Evolutionary conservation across 2,329 filamentous ascomycete species (phyloP), one percentile per base, ranked within the genome.

Genomic region (Thermothelomyces thermophilus): DNA sequence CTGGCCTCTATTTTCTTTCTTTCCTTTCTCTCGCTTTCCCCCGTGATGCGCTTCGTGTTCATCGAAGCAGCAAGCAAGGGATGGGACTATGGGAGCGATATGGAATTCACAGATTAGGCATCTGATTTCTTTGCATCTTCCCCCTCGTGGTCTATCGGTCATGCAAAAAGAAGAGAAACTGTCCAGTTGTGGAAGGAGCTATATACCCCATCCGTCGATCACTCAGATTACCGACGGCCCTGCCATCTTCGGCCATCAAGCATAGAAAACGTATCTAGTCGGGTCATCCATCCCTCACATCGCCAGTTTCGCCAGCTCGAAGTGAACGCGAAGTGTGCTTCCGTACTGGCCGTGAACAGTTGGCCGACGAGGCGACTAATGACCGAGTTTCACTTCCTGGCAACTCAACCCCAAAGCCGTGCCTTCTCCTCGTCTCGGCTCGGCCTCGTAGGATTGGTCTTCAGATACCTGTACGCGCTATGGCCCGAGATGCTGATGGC

Each of bases 401-500:
- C 14, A 19, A 35, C 22, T 58, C 47, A 58, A 16, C 45, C 46
- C 41, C 51, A 35, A 10, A 50, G 45, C 11, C 39, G 50, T 13
- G 28, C 42, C 40, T 58, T 61, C 33, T 58, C 56, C 35, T 52
- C 55, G 28, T 55, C 54, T 24, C 33, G 34, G n/a, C 30, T 14
- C 30, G 13, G 11, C 1, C 28, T 31, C 31, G 36, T 22, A 33
- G 3, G 19, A 17, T 46, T 30, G 9, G 33, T 17, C 40, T 41
- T 54, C 41, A 42, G 35, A 35, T 43, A 33, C 39, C 58, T 36
- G 35, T 55, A 54, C 2, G 56, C 37, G 35, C 46, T 34, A 41
- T 68, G 65, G 5, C 62, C 51, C 14, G 43, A 48, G 5, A 62
- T 54, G 55, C 66, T 68, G 22, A 51, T 44, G 5, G 62, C 26